These are phyloP conservation scores for Aspergillus oerlinghausenensis DNA, from an alignment of 2,329 filamentous ascomycete genomes.

Conservation along the genomic window DNA sequence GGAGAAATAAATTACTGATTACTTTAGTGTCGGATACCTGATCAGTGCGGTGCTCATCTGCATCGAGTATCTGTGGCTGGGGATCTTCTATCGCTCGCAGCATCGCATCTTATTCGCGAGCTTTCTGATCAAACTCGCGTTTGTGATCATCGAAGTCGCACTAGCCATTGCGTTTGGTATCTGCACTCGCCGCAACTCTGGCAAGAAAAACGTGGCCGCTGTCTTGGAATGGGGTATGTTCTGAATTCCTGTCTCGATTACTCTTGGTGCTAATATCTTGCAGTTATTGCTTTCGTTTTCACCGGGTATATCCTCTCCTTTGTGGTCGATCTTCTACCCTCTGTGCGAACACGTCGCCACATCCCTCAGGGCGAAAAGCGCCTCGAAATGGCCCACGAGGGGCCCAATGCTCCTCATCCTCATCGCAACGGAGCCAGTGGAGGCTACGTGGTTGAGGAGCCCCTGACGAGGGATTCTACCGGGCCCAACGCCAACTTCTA, in stretches of 20 bases:
- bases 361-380: constrained; percentile 40
- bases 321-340: constrained; percentile 79
- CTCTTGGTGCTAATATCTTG: not conserved
- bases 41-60: constrained; percentile 84
- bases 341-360: constrained; percentile 56
- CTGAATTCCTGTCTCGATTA: not conserved
- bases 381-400: constrained; percentile 19
- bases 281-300: constrained; percentile 72
- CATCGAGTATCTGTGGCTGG: constrained; percentile 82
- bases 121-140: constrained; percentile 82
- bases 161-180: constrained; percentile 66
- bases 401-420: constrained; percentile 8
- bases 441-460: constrained; percentile 29
- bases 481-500: constrained; percentile 30
- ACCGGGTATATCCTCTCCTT: constrained; percentile 85
- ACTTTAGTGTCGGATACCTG: constrained; percentile 63
- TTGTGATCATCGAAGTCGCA: constrained; percentile 73
- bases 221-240: constrained; percentile 65
- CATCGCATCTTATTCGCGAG: constrained; percentile 68
- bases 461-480: constrained; percentile 35
- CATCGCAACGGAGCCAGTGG: not conserved
- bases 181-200: constrained; percentile 25
- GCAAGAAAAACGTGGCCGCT: constrained; percentile 62
- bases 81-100: constrained; percentile 67
- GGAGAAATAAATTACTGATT: not conserved